Evolutionary conservation across 768 basidiomycete species (phyloP), one percentile per base, ranked within the genome.

Genomic region (Pleurotus eryngii): DNA sequence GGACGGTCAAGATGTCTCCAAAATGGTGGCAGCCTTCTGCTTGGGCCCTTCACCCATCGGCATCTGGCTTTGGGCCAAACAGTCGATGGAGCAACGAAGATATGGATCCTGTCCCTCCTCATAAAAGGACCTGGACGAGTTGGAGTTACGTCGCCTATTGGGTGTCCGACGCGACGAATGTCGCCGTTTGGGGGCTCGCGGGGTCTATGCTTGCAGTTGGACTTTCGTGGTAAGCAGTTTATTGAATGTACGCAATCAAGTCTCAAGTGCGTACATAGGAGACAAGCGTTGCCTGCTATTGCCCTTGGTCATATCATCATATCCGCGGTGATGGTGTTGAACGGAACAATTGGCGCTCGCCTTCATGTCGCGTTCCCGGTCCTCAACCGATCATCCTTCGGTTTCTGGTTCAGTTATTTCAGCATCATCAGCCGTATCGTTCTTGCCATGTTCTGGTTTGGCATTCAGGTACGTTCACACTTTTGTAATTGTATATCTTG

Each of bases 371-470:
- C 88, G 0, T 92, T 92, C 67, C 79, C 81, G 0, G 74, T 94
- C 49, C 75, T 92, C n/a, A 90, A 87, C 62, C 79, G 92, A 14
- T 91, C 92, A 1, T 92, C 89, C 0, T 90, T 94, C 63, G 92
- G 93, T 1, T 94, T 92, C 73, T 94, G 89, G 84, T 81, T 94
- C 64, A 89, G 90, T 66, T 94, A 92, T 71, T 93, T 93, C 69
- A 85, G 83, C 57, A 88, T 95, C 46, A 67, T 93, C 57, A 90
- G 88, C 61, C 82, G 91, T 18, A 80, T 85, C 45, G 72, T 91
- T 17, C 80, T 94, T 20, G 78, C 88, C 38, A 82, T 92, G 79
- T 89, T 92, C 68, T 94, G 92, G 89, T 89, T 89, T 58, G 84
- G 84, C 5, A 80, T 89, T 15, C 87, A 87, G 76, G 85, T 83